Evolutionary conservation across 441 rosid species (phyloP).

Genomic region (Arabidopsis lyrata): DNA sequence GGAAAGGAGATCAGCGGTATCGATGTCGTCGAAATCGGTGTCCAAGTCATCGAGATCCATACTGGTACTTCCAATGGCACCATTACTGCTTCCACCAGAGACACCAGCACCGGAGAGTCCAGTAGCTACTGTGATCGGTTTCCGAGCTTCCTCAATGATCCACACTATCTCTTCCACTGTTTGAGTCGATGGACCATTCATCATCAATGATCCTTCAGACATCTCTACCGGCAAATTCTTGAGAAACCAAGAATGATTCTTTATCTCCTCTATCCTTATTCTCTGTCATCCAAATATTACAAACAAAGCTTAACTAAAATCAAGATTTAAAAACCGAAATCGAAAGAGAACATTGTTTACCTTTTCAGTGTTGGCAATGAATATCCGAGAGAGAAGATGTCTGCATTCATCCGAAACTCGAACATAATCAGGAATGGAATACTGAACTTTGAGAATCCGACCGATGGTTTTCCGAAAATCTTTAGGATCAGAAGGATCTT

Average conservation of each 20-base stretch:
- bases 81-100: slow-evolving; percentile 27
- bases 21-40: slow-evolving; percentile 33
- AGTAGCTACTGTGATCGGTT: slow-evolving; percentile 10
- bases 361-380: slow-evolving; percentile 44
- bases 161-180: slow-evolving; percentile 42
- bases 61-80: slow-evolving; percentile 40
- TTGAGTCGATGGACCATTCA: slow-evolving; percentile 35
- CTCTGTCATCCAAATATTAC: slow-evolving; percentile 48
- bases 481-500: slow-evolving; percentile 45
- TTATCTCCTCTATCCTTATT: slow-evolving; percentile 61
- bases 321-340: background rate
- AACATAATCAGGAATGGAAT: slow-evolving; percentile 42
- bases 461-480: slow-evolving; percentile 40
- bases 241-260: slow-evolving; percentile 69
- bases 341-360: background rate
- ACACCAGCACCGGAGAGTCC: slow-evolving; percentile 36
- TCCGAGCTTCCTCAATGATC: slow-evolving; percentile 45
- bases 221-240: slow-evolving; percentile 82
- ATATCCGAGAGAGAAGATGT: slow-evolving; percentile 42
- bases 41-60: slow-evolving; percentile 50
- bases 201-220: slow-evolving; percentile 53
- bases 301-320: background rate
- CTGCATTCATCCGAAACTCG: slow-evolving; percentile 37
- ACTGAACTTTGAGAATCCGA: slow-evolving; percentile 42
- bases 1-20: slow-evolving; percentile 41